These are phyloP conservation scores for Coemansia sp. DNA, from an alignment of 192 early-diverging fungal genomes.

Conservation along the genomic window DNA sequence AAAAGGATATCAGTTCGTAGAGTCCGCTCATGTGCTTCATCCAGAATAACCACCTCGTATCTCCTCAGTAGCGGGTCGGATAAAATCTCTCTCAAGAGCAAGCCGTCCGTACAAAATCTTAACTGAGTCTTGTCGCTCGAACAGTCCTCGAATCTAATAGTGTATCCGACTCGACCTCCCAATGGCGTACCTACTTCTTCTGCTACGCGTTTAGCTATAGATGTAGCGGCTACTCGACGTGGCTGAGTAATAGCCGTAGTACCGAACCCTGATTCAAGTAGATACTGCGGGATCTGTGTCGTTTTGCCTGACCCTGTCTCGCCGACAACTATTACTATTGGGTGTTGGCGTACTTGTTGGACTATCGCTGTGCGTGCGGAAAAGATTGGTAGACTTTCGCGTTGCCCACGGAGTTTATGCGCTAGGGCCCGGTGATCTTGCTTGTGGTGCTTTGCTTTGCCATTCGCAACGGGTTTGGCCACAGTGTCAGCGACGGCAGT, in stretches of 20 bases:
- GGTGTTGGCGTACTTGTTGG: slow-evolving; percentile 22
- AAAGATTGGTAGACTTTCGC: slow-evolving; percentile 60
- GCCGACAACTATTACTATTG: slow-evolving; percentile 72
- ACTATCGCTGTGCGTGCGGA: slow-evolving; percentile 43
- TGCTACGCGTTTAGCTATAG: slow-evolving; percentile 75
- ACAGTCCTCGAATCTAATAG: slow-evolving; percentile 94
- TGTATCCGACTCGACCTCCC: slow-evolving; percentile 87
- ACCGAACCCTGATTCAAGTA: slow-evolving; percentile 67
- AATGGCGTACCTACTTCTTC: slow-evolving; percentile 76
- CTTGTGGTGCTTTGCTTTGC: not conserved
- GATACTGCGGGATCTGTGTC: slow-evolving; percentile 94
- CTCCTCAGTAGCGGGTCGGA: slow-evolving; percentile 73
- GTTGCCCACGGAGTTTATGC: slow-evolving; percentile 25
- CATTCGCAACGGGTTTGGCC: slow-evolving; percentile 6
- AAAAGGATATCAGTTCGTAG: slow-evolving; percentile 96
- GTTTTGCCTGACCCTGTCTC: slow-evolving; percentile 86
- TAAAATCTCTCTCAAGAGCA: slow-evolving; percentile 90
- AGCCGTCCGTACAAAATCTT: slow-evolving; percentile 97
- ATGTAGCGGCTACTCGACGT: slow-evolving; percentile 82
- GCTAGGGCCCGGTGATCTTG: slow-evolving; percentile 28
- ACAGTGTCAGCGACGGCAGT: not conserved
- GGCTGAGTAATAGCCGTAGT: slow-evolving; percentile 82
- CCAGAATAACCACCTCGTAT: slow-evolving; percentile 89
- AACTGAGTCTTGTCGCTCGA: slow-evolving; percentile 77
- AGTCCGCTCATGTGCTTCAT: slow-evolving; percentile 99